Base-by-base conservation (phyloP, 2,329 filamentous ascomycete species). In the Phialemoniopsis sp. region DNA sequence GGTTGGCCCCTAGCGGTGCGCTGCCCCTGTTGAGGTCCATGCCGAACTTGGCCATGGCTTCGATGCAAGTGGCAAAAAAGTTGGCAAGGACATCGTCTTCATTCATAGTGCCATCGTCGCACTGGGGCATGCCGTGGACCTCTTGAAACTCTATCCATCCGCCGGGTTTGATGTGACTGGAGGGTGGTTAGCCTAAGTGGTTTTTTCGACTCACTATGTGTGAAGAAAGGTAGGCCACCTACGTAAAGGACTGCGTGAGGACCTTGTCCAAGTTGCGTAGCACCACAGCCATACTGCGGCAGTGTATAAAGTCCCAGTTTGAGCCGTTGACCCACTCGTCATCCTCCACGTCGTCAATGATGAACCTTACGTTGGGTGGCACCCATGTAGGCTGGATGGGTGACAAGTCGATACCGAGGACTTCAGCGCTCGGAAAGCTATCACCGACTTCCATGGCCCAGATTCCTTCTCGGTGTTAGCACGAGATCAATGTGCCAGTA, bases 331-430 rank as follows among this genome's bases (percentile, higher is more conserved):
- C 46, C 80, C 80, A 85, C 8, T 75, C 67, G 19, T 19, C 31
- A 34, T 73, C 66, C 46, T 82, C 76, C 37, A 72, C 70, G 52
- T 84, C 79, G 49, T 84, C 80, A 9, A 85, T 68, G 42, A 80
- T 63, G 58, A 82, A 82, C 8, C 65, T 66, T n/a, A 78, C 67
- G 50, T 83, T 83, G 10, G 73, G 67, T 13, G 78, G 80, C 6
- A 82, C 66, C 57, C 62, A 67, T 29, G 56, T 57, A 3, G 67
- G 64, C 46, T 73, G 68, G 15, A 71, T 72, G 3, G 69, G 66
- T 4, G 66, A 68, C 14, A 71, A 45, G 37, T 72, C 66, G 18
- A 60, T 64, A 33, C 66, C 67, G 13, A 65, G 41, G 3, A 70
- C 60, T 33, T 57, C 59, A 6, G 67, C 58, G 29, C 54, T 53